Percentiles rank a stretch among this genome's conserved stretches.
phyloP scores from a whole-genome alignment of 2,329 filamentous ascomycete genomes.

The Aspergillus versicolor region DNA sequence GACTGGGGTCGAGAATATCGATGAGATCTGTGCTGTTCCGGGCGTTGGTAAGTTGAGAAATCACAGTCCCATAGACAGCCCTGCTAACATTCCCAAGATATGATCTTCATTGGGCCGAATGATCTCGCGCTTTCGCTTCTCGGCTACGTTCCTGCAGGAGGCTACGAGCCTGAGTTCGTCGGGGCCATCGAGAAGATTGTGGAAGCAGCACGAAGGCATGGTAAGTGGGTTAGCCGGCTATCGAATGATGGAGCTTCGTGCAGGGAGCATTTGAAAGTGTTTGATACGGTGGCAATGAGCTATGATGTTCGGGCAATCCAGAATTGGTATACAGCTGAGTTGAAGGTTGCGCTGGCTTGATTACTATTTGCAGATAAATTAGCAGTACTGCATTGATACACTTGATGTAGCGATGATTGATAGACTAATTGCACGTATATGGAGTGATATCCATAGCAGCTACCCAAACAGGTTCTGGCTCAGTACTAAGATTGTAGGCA shows the following conservation, averaged over 20 bases:
- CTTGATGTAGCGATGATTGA: too few relatives aligned
- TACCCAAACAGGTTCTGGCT: too few relatives aligned
- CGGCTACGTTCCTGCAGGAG: constrained; percentile 56
- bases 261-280: constrained; percentile 41
- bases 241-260: constrained; percentile 45
- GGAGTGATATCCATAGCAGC: too few relatives aligned
- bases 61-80: too few relatives aligned
- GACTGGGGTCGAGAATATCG: constrained; percentile 41
- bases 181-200: constrained; percentile 60
- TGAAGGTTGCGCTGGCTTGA: not conserved
- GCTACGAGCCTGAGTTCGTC: constrained; percentile 56
- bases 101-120: constrained; percentile 36
- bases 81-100: constrained; percentile 7
- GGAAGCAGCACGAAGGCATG: constrained; percentile 57
- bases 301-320: constrained; percentile 50
- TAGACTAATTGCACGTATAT: too few relatives aligned
- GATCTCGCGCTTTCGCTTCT: constrained; percentile 53
- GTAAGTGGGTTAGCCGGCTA: constrained; percentile 63
- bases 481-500: too few relatives aligned
- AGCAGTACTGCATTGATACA: too few relatives aligned
- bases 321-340: constrained; percentile 49
- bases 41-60: constrained; percentile 30
- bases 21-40: constrained; percentile 38
- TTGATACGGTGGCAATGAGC: constrained; percentile 49
- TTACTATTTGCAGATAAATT: too few relatives aligned